Conservation (phyloP, 306 rosid genomes). For the Cucurbita pepo region DNA sequence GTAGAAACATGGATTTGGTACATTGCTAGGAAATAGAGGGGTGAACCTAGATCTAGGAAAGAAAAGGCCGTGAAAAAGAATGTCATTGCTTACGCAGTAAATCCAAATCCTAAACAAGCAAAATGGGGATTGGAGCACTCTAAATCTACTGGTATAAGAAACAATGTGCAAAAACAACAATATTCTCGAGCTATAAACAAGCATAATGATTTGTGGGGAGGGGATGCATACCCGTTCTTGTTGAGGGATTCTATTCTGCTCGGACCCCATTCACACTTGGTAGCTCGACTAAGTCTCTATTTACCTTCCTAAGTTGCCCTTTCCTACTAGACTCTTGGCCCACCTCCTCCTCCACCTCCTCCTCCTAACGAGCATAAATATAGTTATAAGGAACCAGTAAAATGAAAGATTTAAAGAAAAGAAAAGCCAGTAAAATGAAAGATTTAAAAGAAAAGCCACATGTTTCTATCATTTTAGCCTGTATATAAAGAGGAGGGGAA, state of each 20-base stretch:
- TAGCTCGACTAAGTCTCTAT: neutral
- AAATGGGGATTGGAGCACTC: neutral
- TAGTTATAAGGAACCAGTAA: neutral
- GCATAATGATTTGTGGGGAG: neutral
- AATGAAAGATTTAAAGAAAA: neutral
- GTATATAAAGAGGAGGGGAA: neutral
- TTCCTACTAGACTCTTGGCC: neutral
- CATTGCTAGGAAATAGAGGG: neutral
- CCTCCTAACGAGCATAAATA: neutral
- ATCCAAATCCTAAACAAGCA: neutral
- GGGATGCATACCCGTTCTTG: slow-evolving; percentile 57
- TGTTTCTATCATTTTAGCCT: neutral
- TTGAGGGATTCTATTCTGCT: slow-evolving; percentile 81
- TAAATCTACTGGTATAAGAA: slow-evolving; percentile 1
- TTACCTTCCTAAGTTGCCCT: neutral
- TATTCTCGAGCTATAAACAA: neutral
- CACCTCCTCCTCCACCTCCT: neutral
- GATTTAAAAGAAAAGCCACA: neutral
- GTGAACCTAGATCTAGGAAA: neutral
- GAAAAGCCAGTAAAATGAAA: neutral
- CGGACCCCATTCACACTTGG: slow-evolving; percentile 57
- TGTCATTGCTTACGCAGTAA: neutral
- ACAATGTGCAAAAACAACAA: neutral
- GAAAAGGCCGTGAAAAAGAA: neutral
- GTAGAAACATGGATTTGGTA: neutral